phyloP scores from a whole-genome alignment of 192 early-diverging fungal species.

The Phycomyces blakesleeanus region DNA sequence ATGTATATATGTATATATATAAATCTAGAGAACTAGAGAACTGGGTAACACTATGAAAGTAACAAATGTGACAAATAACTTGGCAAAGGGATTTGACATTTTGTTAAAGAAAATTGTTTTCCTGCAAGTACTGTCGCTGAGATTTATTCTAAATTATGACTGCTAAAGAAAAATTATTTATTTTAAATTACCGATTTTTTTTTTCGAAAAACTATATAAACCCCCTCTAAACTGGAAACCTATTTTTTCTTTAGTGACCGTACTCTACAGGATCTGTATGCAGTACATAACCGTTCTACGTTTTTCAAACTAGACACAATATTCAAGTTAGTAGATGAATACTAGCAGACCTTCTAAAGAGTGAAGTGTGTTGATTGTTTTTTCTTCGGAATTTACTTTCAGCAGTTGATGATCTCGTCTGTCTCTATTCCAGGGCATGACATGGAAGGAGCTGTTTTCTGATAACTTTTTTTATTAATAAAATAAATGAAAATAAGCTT shows the following conservation, averaged over 20 bases:
- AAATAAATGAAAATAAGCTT: not conserved
- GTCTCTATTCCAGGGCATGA: slow-evolving; percentile 32
- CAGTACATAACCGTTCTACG: slow-evolving; percentile 31
- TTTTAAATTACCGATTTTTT: too few species aligned
- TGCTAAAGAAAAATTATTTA: too few species aligned
- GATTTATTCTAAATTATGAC: too few species aligned
- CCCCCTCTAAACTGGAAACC: not conserved
- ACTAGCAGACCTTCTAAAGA: slow-evolving; percentile 26
- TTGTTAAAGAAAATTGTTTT: too few species aligned
- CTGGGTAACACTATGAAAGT: too few species aligned
- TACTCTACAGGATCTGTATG: slow-evolving; percentile 35
- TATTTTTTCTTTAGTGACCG: slow-evolving; percentile 32
- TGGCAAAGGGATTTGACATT: too few species aligned
- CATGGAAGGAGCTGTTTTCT: slow-evolving; percentile 27
- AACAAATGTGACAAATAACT: too few species aligned
- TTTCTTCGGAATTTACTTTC: slow-evolving; percentile 13
- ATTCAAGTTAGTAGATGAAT: slow-evolving; percentile 29
- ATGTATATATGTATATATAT: too few species aligned
- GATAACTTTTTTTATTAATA: slow-evolving; percentile 20
- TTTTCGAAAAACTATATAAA: slow-evolving; percentile 1
- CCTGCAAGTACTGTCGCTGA: too few species aligned
- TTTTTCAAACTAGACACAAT: slow-evolving; percentile 29
- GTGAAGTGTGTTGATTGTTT: slow-evolving; percentile 27
- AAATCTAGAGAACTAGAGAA: too few species aligned
- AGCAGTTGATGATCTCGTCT: slow-evolving; percentile 34